Percentiles rank a stretch among this genome's conserved stretches.
Evolutionary conservation across 345 rosid genomes (phyloP).

Genomic region (Jatropha curcas): DNA sequence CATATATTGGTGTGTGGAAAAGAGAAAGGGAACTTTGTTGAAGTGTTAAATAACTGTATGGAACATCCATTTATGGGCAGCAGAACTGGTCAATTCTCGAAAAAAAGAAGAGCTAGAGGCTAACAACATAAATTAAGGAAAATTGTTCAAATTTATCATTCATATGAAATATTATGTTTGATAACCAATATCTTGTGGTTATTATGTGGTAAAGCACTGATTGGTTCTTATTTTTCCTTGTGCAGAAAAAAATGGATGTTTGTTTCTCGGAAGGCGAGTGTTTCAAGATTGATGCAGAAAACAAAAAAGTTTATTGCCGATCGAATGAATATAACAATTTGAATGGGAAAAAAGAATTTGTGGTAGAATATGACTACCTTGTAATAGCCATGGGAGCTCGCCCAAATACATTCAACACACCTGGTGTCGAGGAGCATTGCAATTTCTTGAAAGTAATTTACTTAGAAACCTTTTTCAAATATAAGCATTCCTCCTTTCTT

Average conservation of each 20-base stretch:
- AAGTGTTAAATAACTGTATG: neutral
- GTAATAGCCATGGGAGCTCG: slow-evolving; percentile 95
- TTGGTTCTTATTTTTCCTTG: slow-evolving; percentile 4
- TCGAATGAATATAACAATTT: slow-evolving; percentile 38
- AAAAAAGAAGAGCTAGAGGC: neutral
- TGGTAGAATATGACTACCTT: slow-evolving; percentile 84
- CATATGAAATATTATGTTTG: neutral
- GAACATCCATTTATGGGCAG: neutral
- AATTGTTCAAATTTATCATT: neutral
- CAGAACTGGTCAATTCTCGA: neutral
- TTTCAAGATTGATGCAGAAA: slow-evolving; percentile 73
- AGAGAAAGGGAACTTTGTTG: neutral
- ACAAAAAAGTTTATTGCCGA: slow-evolving; percentile 79
- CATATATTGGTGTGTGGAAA: neutral
- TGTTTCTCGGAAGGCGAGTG: slow-evolving; percentile 86
- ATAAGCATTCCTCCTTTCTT: neutral
- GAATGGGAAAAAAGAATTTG: slow-evolving; percentile 69
- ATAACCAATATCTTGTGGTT: neutral
- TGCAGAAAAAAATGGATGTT: slow-evolving; percentile 60
- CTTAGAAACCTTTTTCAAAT: neutral
- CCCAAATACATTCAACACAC: slow-evolving; percentile 90
- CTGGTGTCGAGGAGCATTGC: slow-evolving; percentile 91
- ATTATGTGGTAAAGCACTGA: slow-evolving; percentile 1
- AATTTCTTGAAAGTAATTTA: slow-evolving; percentile 79
- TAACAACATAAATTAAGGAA: neutral